A percentile compares a stretch with the other conserved stretches of the same genome.
phyloP scores from a whole-genome alignment of 768 basidiomycete species.

The Suillus lakei region DNA sequence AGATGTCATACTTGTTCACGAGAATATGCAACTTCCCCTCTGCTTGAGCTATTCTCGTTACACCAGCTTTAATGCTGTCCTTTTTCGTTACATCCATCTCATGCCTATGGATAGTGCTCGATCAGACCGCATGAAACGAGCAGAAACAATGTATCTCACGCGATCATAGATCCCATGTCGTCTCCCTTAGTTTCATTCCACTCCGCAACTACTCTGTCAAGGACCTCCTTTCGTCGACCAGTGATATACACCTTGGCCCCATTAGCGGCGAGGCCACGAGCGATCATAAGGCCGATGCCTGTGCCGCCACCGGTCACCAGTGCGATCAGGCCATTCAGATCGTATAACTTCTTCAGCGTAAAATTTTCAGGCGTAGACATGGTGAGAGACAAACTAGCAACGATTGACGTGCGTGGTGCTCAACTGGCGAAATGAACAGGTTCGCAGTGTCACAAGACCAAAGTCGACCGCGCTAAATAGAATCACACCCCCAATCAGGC shows the following conservation, averaged over 20 bases:
- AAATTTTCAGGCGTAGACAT: constrained; percentile 33
- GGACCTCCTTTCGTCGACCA: constrained; percentile 67
- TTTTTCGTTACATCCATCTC: constrained; percentile 76
- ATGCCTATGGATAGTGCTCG: constrained; percentile 43
- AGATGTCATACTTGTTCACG: constrained; percentile 71
- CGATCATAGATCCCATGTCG: constrained; percentile 53
- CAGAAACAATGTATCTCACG: constrained; percentile 46
- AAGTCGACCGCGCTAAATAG: background rate
- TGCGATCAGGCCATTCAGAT: constrained; percentile 59
- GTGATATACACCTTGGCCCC: constrained; percentile 85
- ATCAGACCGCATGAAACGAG: constrained; percentile 10
- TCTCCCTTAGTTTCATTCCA: constrained; percentile 47
- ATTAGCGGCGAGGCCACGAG: constrained; percentile 73
- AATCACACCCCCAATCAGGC: background rate
- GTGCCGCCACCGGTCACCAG: constrained; percentile 55
- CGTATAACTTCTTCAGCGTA: constrained; percentile 41
- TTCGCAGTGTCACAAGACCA: background rate
- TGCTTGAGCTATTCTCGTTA: constrained; percentile 37
- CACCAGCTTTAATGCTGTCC: constrained; percentile 62
- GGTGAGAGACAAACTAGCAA: background rate
- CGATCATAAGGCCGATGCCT: constrained; percentile 68
- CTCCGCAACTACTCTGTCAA: constrained; percentile 56
- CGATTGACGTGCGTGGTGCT: background rate
- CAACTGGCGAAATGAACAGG: background rate
- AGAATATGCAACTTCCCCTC: constrained; percentile 80